Percentiles rank a stretch among this genome's conserved stretches.
Conservation (phyloP, 805 yeast species). For the Pachysolen tannophilus region DNA sequence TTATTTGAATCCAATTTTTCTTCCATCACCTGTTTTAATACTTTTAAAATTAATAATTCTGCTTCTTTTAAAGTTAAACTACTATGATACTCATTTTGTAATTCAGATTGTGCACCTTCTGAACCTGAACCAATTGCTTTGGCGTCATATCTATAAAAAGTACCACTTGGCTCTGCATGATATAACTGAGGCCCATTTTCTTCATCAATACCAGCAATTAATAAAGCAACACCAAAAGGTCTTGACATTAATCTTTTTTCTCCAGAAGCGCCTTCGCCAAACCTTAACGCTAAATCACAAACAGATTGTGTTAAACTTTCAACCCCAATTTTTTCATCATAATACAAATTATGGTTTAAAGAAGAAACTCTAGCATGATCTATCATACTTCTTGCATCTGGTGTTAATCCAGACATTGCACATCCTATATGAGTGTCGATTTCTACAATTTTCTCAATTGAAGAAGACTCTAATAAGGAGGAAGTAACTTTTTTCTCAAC, state of each 20-base stretch:
- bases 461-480: constrained; percentile 78
- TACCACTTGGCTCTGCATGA: constrained; percentile 99
- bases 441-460: constrained; percentile 94
- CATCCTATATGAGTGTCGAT: constrained; percentile 93
- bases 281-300: constrained; percentile 92
- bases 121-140: constrained; percentile 99
- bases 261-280: constrained; percentile 96
- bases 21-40: constrained; percentile 97
- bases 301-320: constrained; percentile 94
- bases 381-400: constrained; percentile 97
- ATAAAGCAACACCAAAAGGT: constrained; percentile 96
- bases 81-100: constrained; percentile 93
- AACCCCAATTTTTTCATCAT: constrained; percentile 86
- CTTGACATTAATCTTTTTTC: constrained; percentile 94
- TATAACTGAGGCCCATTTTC: constrained; percentile 94
- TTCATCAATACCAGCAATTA: constrained; percentile 89
- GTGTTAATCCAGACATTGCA: constrained; percentile 98
- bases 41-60: constrained; percentile 79
- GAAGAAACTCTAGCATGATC: constrained; percentile 94
- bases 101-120: constrained; percentile 97
- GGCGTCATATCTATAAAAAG: constrained; percentile 95
- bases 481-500: constrained; percentile 98
- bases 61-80: constrained; percentile 90
- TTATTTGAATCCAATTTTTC: constrained; percentile 93
- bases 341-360: constrained; percentile 81